Base-by-base conservation (phyloP, 2,329 filamentous ascomycete genomes). In the Phyllosticta paracitricarpa region DNA sequence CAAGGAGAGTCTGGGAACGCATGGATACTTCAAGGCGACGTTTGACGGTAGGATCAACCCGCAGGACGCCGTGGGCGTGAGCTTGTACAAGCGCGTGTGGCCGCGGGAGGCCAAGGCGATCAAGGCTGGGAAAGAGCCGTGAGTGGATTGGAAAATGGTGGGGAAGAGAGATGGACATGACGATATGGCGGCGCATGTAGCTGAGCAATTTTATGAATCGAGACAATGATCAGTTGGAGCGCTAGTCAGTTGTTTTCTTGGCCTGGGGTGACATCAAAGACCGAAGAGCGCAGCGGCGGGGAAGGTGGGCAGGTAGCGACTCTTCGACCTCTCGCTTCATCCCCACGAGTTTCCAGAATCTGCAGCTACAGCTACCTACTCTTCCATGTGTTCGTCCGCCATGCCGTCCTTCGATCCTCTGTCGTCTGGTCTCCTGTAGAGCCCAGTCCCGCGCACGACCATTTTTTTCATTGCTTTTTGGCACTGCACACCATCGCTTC, bases 1-100 rank as follows among this genome's bases (percentile, higher is more conserved):
- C 79, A 97, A 97, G 80, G 94, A 99, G 79, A 40, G 88, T 62
- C 78, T 99, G 57, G 94, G 94, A 68, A 99, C 94, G 40, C 94
- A 99, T 75, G 94, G 94, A n/a, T 99, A 99, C 79, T 97, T 97
- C 83, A 99, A 99, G 81, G 94, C 94, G 12, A 97, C 89, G 1
- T 99, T 99, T 77, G 95, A 99, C 73, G 91, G 87, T 12, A 89
- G 89, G 72, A 93, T 99, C 73, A 97, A 97, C 75, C 92, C 94
- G 1, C 89, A 97, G 77, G 94, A 99, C 76, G 87, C 91, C 2
- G 86, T 99, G 55, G 94, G 90, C 57, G 89, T 97, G 65, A 96
- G 90, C 68, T 63, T 80, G 63, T 80, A 80, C 63, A 81, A 81
- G 74, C 67, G 79, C 55, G 77, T 81, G 2, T 81, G 77, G 75